A percentile compares a stretch with the other conserved stretches of the same genome.
Conservation (phyloP, 495 filamentous ascomycete genomes). For the Tetracladium setigerum region DNA sequence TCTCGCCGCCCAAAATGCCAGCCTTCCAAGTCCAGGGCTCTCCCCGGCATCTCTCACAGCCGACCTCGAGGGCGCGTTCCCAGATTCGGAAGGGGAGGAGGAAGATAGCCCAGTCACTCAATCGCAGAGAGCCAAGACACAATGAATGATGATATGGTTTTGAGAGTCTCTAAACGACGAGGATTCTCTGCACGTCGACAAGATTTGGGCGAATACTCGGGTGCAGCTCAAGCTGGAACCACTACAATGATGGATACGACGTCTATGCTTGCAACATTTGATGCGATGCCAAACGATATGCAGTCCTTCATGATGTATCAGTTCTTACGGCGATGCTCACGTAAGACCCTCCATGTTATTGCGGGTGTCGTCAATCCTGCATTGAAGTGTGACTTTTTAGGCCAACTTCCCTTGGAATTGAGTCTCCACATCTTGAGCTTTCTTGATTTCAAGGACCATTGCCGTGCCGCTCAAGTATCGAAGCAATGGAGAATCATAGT, state of each 20-base stretch:
- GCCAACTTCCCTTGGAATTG: conserved; percentile 76
- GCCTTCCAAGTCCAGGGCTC: conserved; percentile 87
- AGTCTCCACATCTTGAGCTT: conserved; percentile 82
- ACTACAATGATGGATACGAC: conserved; percentile 50
- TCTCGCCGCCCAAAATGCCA: conserved; percentile 71
- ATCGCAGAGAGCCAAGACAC: conserved; percentile 21
- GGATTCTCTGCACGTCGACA: conserved; percentile 11
- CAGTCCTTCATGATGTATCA: conserved; percentile 96
- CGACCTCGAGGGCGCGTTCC: conserved; percentile 34
- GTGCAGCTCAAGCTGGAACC: conserved; percentile 36
- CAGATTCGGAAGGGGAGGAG: conserved; percentile 1
- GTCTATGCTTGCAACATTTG: conserved; percentile 81
- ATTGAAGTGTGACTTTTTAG: conserved; percentile 89
- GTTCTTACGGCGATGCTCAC: conserved; percentile 77
- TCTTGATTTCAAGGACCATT: conserved; percentile 80
- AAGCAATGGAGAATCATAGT: conserved; percentile 87
- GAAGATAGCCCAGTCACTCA: conserved; percentile 12
- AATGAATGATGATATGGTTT: conserved; percentile 6
- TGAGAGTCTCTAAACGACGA: conserved; percentile 12
- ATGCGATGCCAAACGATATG: conserved; percentile 78
- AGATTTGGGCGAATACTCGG: conserved; percentile 9
- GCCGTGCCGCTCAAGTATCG: conserved; percentile 86
- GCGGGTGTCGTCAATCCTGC: conserved; percentile 91
- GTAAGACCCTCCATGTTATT: conserved; percentile 85
- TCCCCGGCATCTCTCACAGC: conserved; percentile 85